Evolutionary conservation across 1,284 basidiomycete genomes (phyloP), one percentile per base, ranked within the genome.

Genomic region (Xerocomus amazonicus): DNA sequence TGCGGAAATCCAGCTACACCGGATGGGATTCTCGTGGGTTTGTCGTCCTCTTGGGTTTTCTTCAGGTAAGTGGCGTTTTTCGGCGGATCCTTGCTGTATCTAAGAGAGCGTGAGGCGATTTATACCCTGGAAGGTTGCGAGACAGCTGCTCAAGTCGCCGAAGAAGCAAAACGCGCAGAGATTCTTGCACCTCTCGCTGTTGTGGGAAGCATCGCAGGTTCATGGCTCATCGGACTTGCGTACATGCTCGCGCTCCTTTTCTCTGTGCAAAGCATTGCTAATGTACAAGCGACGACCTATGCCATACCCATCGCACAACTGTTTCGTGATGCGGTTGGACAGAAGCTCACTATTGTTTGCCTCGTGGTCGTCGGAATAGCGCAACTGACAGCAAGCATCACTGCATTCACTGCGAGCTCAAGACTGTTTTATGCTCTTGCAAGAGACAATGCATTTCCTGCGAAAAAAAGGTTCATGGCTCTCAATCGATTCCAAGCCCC

Each of bases 71-170:
- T 9, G 9, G 1, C 29, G 29, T 31, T 17, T 0, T 39, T 36
- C 43, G 26, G 9, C 2, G 4, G 17, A 13, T 23, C 3, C 26
- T 32, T 17, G 12, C 12, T 10, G 5, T 31, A 35, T 28, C 45
- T 48, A 33, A 59, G 32, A 39, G 35, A 8, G 13, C 14, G 32
- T 0, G 45, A 78, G 73, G 80, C 80, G 3, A 80, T 83, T 6
- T 83, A 82, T 57, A 80, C 80, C 1, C 71, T 82, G 23, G 80
- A 81, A 66, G 80, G 80, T 16, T 81, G 80, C 60, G 80, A 81
- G 60, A 82, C 80, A 6, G 80, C 80, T 33, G 80, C 80, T 23
- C 80, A 82, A 62, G 74, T 81, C 7, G 80, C 80, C 5, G 80
- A 82, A 62, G 80, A 83, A 63, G 79, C 80, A 26, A 67, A 73